Conservation (phyloP, 108 stramenopile species). For the Skeletonema marinoi region DNA sequence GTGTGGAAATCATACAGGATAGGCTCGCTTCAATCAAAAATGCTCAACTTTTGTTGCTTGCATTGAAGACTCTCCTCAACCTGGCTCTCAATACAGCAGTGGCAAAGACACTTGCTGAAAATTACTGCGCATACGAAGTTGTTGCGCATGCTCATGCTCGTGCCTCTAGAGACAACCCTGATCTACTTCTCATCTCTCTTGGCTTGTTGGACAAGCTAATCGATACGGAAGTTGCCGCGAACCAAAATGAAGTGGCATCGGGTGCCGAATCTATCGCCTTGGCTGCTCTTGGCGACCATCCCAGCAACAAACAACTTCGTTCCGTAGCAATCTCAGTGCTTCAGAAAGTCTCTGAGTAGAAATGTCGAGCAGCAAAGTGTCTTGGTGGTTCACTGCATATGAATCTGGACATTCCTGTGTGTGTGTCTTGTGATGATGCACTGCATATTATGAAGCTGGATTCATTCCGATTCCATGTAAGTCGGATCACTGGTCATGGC, state of each 20-base stretch:
- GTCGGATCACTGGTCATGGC: no score
- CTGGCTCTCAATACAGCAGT: slow-evolving; percentile 8
- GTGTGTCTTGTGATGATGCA: no score
- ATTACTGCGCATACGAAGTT: not conserved
- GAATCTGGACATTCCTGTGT: no score
- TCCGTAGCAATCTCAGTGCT: slow-evolving; percentile 15
- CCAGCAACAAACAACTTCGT: slow-evolving; percentile 8
- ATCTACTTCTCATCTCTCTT: not conserved
- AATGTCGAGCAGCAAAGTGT: not conserved
- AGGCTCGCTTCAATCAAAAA: not conserved
- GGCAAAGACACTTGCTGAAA: not conserved
- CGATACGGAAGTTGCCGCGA: not conserved
- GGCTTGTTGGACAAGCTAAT: slow-evolving; percentile 9
- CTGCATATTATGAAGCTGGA: no score
- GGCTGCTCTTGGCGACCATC: slow-evolving; percentile 15
- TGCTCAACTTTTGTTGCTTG: slow-evolving; percentile 1
- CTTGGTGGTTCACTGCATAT: no score
- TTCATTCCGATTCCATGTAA: no score
- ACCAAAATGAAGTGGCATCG: not conserved
- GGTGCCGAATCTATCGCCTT: slow-evolving; percentile 6
- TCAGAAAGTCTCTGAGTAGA: not conserved
- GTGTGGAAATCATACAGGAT: slow-evolving; percentile 1
- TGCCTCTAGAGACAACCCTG: not conserved
- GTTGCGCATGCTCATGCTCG: not conserved
- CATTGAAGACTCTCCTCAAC: slow-evolving; percentile 12